A percentile compares a stretch with the other conserved stretches of the same genome.
phyloP scores from a whole-genome alignment of 1,139 yeast genomes.

The Torulaspora pretoriensis region DNA sequence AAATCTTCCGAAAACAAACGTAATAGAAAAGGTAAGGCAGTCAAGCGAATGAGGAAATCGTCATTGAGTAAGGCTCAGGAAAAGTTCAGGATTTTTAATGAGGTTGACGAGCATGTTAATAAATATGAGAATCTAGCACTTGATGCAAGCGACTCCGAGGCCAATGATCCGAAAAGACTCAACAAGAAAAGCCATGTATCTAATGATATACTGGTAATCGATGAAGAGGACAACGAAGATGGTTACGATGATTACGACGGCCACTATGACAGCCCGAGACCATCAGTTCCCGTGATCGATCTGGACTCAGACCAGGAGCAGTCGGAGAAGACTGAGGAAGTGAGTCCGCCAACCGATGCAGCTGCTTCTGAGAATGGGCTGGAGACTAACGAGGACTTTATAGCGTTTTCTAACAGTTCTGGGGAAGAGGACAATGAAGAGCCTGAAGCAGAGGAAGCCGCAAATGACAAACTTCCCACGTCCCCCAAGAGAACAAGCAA shows the following conservation, averaged over 20 bases:
- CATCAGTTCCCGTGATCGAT: conserved; percentile 12
- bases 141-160: conserved; percentile 14
- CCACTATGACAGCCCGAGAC: conserved; percentile 13
- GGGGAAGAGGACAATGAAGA: conserved; percentile 30
- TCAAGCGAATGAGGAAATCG: conserved; percentile 30
- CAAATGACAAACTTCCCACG: conserved; percentile 12
- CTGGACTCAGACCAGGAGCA: conserved; percentile 5
- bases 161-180: conserved; percentile 2
- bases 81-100: conserved; percentile 30
- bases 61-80: conserved; percentile 31
- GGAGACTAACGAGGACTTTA: conserved; percentile 41
- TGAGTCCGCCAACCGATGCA: conserved; percentile 7
- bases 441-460: conserved; percentile 28
- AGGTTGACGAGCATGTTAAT: conserved; percentile 27
- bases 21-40: conserved; percentile 5
- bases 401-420: conserved; percentile 36
- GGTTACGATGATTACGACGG: conserved; percentile 28
- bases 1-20: conserved; percentile 2
- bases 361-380: conserved; percentile 36
- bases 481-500: conserved; percentile 24
- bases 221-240: conserved; percentile 20
- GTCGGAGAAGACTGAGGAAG: conserved; percentile 1
- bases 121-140: conserved; percentile 28
- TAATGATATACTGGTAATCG: conserved; percentile 18
- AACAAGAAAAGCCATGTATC: conserved; percentile 14